A percentile compares a stretch with the other conserved stretches of the same genome.
Evolutionary conservation across 805 yeast species (phyloP).

Genomic region (Wickerhamiella bombiphila): DNA sequence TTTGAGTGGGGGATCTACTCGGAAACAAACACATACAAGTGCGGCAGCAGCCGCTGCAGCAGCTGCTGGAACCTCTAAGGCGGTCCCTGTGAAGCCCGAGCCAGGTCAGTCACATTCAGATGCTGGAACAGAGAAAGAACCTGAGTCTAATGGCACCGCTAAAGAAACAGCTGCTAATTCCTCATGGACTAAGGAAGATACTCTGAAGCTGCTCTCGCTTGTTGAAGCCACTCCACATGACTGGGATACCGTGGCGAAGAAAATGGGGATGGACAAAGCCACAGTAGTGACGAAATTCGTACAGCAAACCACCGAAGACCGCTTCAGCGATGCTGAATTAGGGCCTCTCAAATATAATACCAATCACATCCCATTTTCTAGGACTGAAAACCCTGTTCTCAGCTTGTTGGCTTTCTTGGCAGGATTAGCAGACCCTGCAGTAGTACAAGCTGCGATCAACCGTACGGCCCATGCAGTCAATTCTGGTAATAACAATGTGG

Average conservation of each 20-base stretch:
- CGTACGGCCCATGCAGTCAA: conserved; percentile 8
- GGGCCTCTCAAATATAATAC: conserved; percentile 74
- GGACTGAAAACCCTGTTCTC: conserved; percentile 84
- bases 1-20: not conserved
- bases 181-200: conserved; percentile 51
- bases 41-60: not conserved
- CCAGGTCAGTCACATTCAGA: too few species aligned
- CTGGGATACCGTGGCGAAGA: conserved; percentile 63
- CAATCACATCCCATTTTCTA: conserved; percentile 60
- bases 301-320: conserved; percentile 61
- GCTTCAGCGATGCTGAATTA: conserved; percentile 39
- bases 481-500: conserved; percentile 1
- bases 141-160: not conserved
- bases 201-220: conserved; percentile 47
- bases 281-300: conserved; percentile 71
- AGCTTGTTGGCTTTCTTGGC: conserved; percentile 83
- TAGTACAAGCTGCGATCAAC: conserved; percentile 66
- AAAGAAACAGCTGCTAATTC: not conserved
- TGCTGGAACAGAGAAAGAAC: not conserved
- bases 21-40: not conserved
- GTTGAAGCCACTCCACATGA: conserved; percentile 50
- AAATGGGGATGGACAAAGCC: conserved; percentile 48
- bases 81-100: too few species aligned
- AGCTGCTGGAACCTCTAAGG: not conserved
- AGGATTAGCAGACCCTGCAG: conserved; percentile 70